phyloP scores from a whole-genome alignment of 768 basidiomycete species.

The Lepiota venenata region DNA sequence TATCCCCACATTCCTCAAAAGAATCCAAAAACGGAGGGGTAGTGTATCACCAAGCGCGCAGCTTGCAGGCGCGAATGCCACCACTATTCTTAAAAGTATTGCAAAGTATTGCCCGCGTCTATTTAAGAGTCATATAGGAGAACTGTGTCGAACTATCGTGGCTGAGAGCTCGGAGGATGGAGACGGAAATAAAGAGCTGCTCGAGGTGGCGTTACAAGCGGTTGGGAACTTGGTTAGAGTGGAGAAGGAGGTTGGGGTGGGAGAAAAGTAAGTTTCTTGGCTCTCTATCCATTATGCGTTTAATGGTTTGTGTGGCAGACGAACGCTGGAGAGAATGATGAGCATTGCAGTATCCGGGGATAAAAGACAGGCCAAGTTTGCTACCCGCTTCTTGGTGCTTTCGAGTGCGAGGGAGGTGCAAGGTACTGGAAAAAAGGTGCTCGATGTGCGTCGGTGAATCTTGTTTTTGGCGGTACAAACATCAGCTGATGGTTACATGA shows the following conservation, averaged over 20 bases:
- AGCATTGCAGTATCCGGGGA: constrained; percentile 59
- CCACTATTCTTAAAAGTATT: constrained; percentile 42
- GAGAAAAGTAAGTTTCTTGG: constrained; percentile 58
- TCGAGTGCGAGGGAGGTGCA: constrained; percentile 42
- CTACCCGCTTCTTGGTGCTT: constrained; percentile 68
- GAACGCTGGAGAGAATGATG: constrained; percentile 60
- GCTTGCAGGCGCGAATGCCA: constrained; percentile 44
- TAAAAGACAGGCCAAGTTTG: constrained; percentile 77
- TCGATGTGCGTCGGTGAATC: constrained; percentile 53
- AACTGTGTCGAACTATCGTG: constrained; percentile 61
- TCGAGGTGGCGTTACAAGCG: constrained; percentile 73
- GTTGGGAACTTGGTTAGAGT: constrained; percentile 62
- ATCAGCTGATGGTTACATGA: neutral
- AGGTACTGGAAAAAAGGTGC: constrained; percentile 42
- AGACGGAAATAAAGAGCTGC: constrained; percentile 24
- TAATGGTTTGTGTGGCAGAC: constrained; percentile 35
- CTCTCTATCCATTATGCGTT: neutral
- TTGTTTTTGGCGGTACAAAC: too few species aligned
- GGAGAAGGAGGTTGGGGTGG: constrained; percentile 53
- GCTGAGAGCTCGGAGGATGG: constrained; percentile 40
- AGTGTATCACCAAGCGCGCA: constrained; percentile 32
- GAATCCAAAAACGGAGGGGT: constrained; percentile 49
- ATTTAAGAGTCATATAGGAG: constrained; percentile 69
- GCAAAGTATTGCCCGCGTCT: constrained; percentile 76
- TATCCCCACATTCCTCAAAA: constrained; percentile 75